Percentiles rank a stretch among this genome's conserved stretches.
Conservation (phyloP, 2,329 filamentous ascomycete species). For the Aspergillus pseudotamarii region DNA sequence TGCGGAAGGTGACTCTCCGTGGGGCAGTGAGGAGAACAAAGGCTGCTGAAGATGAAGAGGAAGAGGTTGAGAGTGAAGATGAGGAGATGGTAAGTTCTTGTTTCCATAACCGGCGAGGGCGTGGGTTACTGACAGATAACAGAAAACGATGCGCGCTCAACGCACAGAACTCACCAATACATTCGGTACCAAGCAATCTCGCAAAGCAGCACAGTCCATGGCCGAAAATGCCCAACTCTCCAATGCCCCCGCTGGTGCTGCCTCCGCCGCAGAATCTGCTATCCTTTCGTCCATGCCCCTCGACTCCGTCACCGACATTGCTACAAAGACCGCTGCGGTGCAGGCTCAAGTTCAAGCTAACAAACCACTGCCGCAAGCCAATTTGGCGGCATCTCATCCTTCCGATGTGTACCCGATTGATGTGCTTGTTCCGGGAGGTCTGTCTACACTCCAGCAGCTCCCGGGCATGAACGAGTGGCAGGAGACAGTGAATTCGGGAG, state of each 20-base stretch:
- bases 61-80: slow-evolving; percentile 29
- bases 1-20: slow-evolving; percentile 58
- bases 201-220: slow-evolving; percentile 50
- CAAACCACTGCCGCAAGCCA: slow-evolving; percentile 49
- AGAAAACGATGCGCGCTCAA: slow-evolving; percentile 44
- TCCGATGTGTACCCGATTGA: slow-evolving; percentile 50
- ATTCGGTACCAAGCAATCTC: slow-evolving; percentile 55
- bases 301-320: slow-evolving; percentile 33
- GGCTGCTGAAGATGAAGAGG: slow-evolving; percentile 29
- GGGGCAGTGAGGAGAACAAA: slow-evolving; percentile 44
- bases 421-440: slow-evolving; percentile 44
- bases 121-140: neutral
- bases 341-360: slow-evolving; percentile 48
- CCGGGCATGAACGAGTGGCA: slow-evolving; percentile 48
- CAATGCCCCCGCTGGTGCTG: slow-evolving; percentile 37
- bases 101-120: too few relatives aligned
- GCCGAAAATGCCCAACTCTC: slow-evolving; percentile 53
- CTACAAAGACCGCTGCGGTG: slow-evolving; percentile 36
- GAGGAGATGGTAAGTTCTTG: slow-evolving; percentile 31
- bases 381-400: slow-evolving; percentile 47
- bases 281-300: slow-evolving; percentile 47
- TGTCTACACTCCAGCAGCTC: slow-evolving; percentile 45
- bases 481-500: slow-evolving; percentile 37
- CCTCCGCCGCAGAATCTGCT: slow-evolving; percentile 45
- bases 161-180: slow-evolving; percentile 49